phyloP scores from a whole-genome alignment of 2,329 filamentous ascomycete species.

The Pseudogymnoascus sp. region DNA sequence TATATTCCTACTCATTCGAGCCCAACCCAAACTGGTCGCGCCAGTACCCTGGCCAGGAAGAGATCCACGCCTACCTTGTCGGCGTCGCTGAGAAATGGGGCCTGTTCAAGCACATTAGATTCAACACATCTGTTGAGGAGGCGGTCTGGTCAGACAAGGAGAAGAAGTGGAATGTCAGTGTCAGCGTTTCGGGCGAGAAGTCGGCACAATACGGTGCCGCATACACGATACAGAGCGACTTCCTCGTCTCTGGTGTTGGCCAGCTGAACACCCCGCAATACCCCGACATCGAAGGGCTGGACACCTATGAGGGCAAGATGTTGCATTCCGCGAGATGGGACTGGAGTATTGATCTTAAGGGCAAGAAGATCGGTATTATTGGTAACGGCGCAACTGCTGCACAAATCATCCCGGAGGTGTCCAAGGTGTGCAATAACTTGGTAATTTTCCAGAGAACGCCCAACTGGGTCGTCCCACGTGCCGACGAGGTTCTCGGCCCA shows the following conservation, averaged over 20 bases:
- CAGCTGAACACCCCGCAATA: constrained; percentile 50
- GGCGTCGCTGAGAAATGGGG: constrained; percentile 44
- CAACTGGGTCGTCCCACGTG: constrained; percentile 50
- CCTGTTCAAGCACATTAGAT: constrained; percentile 48
- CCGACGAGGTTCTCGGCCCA: constrained; percentile 38
- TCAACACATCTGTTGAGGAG: constrained; percentile 45
- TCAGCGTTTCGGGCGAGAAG: constrained; percentile 42
- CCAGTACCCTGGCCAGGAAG: constrained; percentile 51
- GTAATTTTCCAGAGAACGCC: constrained; percentile 50
- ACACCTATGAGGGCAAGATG: constrained; percentile 37
- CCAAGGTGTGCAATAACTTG: constrained; percentile 40
- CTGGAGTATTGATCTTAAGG: constrained; percentile 45
- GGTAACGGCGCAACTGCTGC: constrained; percentile 51
- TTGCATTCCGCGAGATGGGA: constrained; percentile 53
- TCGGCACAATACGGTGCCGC: constrained; percentile 43
- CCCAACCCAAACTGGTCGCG: constrained; percentile 50
- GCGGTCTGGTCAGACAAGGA: constrained; percentile 45
- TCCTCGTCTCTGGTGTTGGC: constrained; percentile 50
- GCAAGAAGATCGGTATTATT: constrained; percentile 49
- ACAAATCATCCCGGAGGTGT: constrained; percentile 51
- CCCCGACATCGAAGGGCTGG: constrained; percentile 38
- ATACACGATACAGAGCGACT: constrained; percentile 47
- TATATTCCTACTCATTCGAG: constrained; percentile 55
- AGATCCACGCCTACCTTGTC: constrained; percentile 48
- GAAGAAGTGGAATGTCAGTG: constrained; percentile 43